Base-by-base conservation (phyloP, 176 grass and related monocot species). In the Dendrocalamus sinicus region DNA sequence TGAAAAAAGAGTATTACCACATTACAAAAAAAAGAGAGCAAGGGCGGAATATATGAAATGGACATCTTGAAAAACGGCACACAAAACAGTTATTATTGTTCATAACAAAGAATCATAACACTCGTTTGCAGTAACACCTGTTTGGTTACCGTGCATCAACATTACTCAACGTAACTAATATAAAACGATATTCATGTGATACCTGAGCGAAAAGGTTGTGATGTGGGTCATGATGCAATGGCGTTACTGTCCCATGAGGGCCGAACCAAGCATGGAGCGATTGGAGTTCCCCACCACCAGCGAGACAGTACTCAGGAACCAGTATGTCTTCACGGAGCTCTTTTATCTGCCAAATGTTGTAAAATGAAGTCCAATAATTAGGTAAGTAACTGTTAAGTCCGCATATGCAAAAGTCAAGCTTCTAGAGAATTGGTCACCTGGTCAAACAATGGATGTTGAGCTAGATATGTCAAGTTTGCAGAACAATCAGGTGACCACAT, bases 181-280 rank as follows among this genome's bases (percentile, higher is more conserved):
- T 46, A 79, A 28, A 70, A 70, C 30, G 20, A 30, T 53, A 46
- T 44, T 66, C 65, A 37, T 79, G 81, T 70, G 59, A 82, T 93
- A 95, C 96, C 96, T 95, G 96, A 86, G 96, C 93, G 72, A 95
- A 92, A 83, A 98, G 73, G 80, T 92, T 98, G 77, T 98, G 93
- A 71, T 98, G 91, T 30, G 84, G 90, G 77, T 98, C 96, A 78
- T 94, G 88, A 85, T 94, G 96, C 79, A 95, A 70, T 15, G 96
- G 96, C 53, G 91, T 98, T 32, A 98, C 82, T 20, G 93, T 95
- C 62, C 91, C 93, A 73, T 88, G 60, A 86, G 93, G 93, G 20
- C 93, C 88, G 23, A 98, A 92, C 93, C 93, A 98, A 84, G 93
- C 96, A 91, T 94, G 94, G 69, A 95, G 88, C 8, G 90, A 86